Evolutionary conservation across 176 grass and related monocot genomes (phyloP).

Genomic region (Avena atlantica): DNA sequence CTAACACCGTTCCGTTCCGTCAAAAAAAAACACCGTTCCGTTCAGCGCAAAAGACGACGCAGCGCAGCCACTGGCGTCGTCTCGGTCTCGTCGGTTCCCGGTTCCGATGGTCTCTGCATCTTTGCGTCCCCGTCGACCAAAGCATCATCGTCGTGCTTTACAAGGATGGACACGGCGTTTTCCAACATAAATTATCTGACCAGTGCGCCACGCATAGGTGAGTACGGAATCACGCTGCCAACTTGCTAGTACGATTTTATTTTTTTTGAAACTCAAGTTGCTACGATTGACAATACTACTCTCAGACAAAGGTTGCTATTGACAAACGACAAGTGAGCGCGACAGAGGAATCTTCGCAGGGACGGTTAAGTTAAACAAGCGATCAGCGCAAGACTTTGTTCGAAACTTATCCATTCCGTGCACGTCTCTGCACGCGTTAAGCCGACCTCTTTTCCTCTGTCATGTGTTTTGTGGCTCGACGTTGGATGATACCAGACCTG

Average conservation of each 20-base stretch:
- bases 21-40: background rate
- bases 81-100: background rate
- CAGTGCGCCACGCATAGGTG: background rate
- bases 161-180: conserved; percentile 4
- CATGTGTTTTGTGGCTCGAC: background rate
- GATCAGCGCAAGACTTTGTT: background rate
- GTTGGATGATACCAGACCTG: background rate
- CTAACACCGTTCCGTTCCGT: background rate
- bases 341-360: background rate
- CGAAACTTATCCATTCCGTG: background rate
- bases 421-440: background rate
- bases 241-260: too few species aligned
- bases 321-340: background rate
- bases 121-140: background rate
- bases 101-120: background rate
- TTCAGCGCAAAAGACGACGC: background rate
- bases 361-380: background rate
- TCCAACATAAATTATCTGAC: background rate
- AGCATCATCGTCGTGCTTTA: background rate
- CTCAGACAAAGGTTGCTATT: background rate
- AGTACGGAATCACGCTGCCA: background rate
- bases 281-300: too few species aligned
- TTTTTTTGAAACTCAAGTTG: too few species aligned
- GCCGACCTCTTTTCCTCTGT: too few species aligned
- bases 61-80: too few species aligned